Conservation (phyloP, 2,329 filamentous ascomycete genomes). For the Aureobasidium pullulans region DNA sequence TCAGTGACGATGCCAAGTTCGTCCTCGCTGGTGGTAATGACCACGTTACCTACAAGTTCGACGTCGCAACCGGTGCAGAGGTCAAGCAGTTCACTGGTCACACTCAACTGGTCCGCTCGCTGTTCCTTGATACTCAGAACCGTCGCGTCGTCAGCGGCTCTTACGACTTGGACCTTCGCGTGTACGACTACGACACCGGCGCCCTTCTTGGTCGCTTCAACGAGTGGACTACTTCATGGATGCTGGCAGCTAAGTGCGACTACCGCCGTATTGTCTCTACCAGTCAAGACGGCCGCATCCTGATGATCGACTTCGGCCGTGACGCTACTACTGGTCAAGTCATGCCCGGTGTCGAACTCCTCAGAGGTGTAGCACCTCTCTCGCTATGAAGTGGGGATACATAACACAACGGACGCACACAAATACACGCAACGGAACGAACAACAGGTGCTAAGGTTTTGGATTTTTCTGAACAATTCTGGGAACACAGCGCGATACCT, state of each 20-base stretch:
- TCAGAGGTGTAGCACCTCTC: slow-evolving; percentile 2
- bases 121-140: slow-evolving; percentile 84
- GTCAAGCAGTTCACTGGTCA: slow-evolving; percentile 77
- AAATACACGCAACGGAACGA: neutral
- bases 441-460: neutral
- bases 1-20: slow-evolving; percentile 87
- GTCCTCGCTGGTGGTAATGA: slow-evolving; percentile 94
- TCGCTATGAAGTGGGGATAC: neutral
- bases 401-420: neutral
- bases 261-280: slow-evolving; percentile 92
- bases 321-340: slow-evolving; percentile 21
- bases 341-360: slow-evolving; percentile 16
- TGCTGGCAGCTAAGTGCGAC: slow-evolving; percentile 90
- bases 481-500: slow-evolving; percentile 8
- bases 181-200: slow-evolving; percentile 81
- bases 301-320: slow-evolving; percentile 84
- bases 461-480: neutral
- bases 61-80: slow-evolving; percentile 81
- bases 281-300: slow-evolving; percentile 83
- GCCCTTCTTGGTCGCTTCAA: slow-evolving; percentile 74
- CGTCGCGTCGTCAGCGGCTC: slow-evolving; percentile 82
- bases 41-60: slow-evolving; percentile 91
- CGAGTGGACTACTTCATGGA: slow-evolving; percentile 96
- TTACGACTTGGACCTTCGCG: slow-evolving; percentile 93
- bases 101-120: slow-evolving; percentile 73